These are phyloP conservation scores for Salix brachista DNA, from an alignment of 345 rosid species.

Conservation along the genomic window DNA sequence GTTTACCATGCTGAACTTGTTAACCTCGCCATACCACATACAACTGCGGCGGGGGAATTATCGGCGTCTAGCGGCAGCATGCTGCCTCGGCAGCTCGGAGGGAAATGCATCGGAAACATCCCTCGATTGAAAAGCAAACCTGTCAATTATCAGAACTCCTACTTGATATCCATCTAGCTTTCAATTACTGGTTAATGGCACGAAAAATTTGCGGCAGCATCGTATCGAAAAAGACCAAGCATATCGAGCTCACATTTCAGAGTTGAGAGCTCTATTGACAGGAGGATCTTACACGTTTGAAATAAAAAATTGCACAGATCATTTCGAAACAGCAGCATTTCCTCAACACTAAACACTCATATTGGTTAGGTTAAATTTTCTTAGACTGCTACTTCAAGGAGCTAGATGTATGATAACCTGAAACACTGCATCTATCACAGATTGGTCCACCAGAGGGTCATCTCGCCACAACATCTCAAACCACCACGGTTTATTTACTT, in stretches of 20 bases:
- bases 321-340: not conserved
- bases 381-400: not conserved
- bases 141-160: too few relatives aligned
- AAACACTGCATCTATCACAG: too few relatives aligned
- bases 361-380: not conserved
- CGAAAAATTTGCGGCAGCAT: not conserved
- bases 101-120: too few relatives aligned
- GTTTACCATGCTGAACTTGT: too few relatives aligned
- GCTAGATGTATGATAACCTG: not conserved
- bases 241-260: not conserved
- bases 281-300: not conserved
- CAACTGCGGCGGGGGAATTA: too few relatives aligned
- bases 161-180: too few relatives aligned
- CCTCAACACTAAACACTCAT: not conserved
- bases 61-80: too few relatives aligned
- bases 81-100: too few relatives aligned
- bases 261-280: not conserved
- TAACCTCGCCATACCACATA: too few relatives aligned
- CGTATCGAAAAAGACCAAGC: not conserved
- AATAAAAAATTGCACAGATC: not conserved
- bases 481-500: constrained; percentile 15
- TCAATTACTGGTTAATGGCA: not conserved
- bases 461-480: not conserved
- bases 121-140: too few relatives aligned
- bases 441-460: not conserved